phyloP scores from a whole-genome alignment of 495 filamentous ascomycete species.

The Aspergillus bertholletiae region DNA sequence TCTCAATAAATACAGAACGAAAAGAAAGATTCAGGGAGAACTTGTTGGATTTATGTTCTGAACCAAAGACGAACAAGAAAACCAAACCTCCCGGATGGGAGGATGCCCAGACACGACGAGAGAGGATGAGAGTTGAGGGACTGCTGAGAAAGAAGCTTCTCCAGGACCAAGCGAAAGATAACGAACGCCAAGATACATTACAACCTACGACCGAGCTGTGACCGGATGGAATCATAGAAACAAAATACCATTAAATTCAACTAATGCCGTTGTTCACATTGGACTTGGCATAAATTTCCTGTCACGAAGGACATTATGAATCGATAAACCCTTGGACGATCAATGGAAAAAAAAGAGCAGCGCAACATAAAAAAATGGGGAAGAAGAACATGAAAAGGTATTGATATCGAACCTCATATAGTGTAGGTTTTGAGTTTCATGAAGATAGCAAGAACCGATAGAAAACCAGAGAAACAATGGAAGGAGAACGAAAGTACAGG shows the following conservation, averaged over 20 bases:
- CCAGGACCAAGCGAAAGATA: conserved; percentile 13
- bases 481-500: background rate
- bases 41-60: conserved; percentile 19
- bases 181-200: conserved; percentile 8
- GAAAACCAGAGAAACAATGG: background rate
- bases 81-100: conserved; percentile 46
- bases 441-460: too few species aligned
- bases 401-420: too few species aligned
- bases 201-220: background rate
- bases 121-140: conserved; percentile 62
- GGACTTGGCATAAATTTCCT: background rate
- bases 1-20: conserved; percentile 67
- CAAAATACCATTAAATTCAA: background rate
- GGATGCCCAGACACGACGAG: conserved; percentile 51
- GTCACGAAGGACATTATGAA: background rate
- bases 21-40: conserved; percentile 55
- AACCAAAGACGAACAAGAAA: conserved; percentile 20
- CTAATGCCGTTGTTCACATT: background rate
- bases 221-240: background rate
- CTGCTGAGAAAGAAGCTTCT: conserved; percentile 40
- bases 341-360: background rate
- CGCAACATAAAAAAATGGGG: background rate
- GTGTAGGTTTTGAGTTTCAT: too few species aligned
- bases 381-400: background rate
- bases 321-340: background rate